Evolutionary conservation across 257 asterid genomes (phyloP), one percentile per base, ranked within the genome.

Genomic region (Lycium barbarum): DNA sequence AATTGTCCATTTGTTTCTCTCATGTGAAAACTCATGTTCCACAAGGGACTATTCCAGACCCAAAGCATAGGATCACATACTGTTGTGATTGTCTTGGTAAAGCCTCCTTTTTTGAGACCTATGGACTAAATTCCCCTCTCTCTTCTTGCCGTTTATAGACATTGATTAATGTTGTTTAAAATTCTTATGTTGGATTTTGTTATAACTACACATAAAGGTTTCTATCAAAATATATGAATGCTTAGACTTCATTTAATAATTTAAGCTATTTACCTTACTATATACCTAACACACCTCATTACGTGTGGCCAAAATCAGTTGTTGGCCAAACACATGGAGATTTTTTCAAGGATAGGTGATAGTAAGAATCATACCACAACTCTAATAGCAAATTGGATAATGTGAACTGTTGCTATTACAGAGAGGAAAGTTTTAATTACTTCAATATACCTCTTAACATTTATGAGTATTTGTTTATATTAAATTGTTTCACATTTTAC

Each of bases 401-500:
- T 43, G 80, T 18, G 80, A 43, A n/a, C 14, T 72, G 80, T 38
- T 70, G 33, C 53, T 38, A 70, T 45, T 15, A 17, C n/a, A 49
- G 40, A 74, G 38, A 7, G 45, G 82, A 7, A 76, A 76, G 9
- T 26, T 76, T 76, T 7, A 26, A 51, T 51, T 51, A 35, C 26
- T 51, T n/a, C 9, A 26, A 26, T 8, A 26, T 76, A 76, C 65
- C 47, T 51, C 26, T n/a, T 26, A 76, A 76, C 62, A 76, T 22
- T 51, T 51, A 0, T 11, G 13, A 49, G 13, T 49, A 51, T 49
- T 12, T 74, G 43, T 49, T 74, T 12, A 74, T 22, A 40, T 36
- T 70, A 74, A 74, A 49, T 26, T 51, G 40, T 14, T 26, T 76
- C 26, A 76, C 47, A 51, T 26, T 53, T 76, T 76, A 62, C 82